Evolutionary conservation across 1,139 yeast genomes (phyloP), one percentile per base, ranked within the genome.

Genomic region (Saccharomyces hybrid): DNA sequence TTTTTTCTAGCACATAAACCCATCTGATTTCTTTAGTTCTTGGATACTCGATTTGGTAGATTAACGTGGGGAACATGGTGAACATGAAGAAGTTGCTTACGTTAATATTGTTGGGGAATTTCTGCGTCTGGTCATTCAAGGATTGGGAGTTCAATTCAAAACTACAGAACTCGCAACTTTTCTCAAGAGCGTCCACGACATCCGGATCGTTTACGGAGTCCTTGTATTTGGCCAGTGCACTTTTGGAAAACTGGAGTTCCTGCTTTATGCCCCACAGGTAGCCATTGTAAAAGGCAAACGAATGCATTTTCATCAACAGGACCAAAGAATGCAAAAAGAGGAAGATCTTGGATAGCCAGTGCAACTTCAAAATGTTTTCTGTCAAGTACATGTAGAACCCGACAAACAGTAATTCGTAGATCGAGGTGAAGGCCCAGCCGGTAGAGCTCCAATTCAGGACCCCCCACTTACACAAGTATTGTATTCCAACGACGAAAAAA

Each of bases 61-160:
- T 96, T 54, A 90, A 72, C 0, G 95, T 88, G n/a, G 99, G 99
- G 68, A 81, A 90, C 95, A 88, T 86, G 23, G 96, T 76, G 71
- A 78, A 93, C 69, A 75, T 78, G 67, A 90, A 88, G 68, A 78
- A 91, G 70, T 90, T 85, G 50, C 55, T 56, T 5, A 83, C 59
- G 13, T 81, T 81, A 57, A 95, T 79, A 64, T 90, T 91, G 1
- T 70, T 61, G 0, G 97, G 98, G 71, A 88, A 91, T 44, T 68
- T 68, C 8, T 61, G 66, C 52, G 56, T 70, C 48, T 69, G 50
- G 44, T 51, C 34, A 5, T 41, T 9, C 16, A 38, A 65, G 5
- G 67, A 59, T 61, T 81, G 87, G 30, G 78, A 76, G 34, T 74
- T 75, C 52, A 86, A 70, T 67, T 86, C 95, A 64, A 79, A 83